These are phyloP conservation scores for Fusarium albidum DNA, from an alignment of 2,329 filamentous ascomycete species.

Conservation along the genomic window DNA sequence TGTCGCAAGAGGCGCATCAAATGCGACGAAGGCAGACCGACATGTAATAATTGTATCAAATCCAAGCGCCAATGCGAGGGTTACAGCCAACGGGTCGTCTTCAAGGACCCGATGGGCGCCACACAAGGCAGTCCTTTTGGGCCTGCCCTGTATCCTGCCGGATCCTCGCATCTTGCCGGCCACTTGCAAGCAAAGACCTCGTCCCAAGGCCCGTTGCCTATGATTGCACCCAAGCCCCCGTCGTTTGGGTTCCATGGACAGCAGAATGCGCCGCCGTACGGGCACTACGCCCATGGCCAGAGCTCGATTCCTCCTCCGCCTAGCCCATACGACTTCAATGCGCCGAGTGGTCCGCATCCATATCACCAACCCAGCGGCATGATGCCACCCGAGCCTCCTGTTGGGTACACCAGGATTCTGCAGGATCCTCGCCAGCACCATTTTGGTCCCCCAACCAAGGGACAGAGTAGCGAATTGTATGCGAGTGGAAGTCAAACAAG, in stretches of 20 bases:
- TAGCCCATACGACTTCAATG: slow-evolving; percentile 33
- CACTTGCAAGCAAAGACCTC: slow-evolving; percentile 48
- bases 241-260: slow-evolving; percentile 43
- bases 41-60: slow-evolving; percentile 85
- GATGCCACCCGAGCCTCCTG: slow-evolving; percentile 18
- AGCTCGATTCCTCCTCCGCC: slow-evolving; percentile 17
- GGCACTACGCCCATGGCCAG: slow-evolving; percentile 30
- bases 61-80: slow-evolving; percentile 86
- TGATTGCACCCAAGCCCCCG: slow-evolving; percentile 62
- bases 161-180: slow-evolving; percentile 43
- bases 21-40: slow-evolving; percentile 89
- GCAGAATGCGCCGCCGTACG: slow-evolving; percentile 20
- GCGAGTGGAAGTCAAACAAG: slow-evolving; percentile 12
- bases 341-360: slow-evolving; percentile 17
- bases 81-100: slow-evolving; percentile 82
- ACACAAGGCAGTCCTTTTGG: slow-evolving; percentile 58
- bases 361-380: slow-evolving; percentile 25
- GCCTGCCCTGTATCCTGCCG: slow-evolving; percentile 50
- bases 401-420: slow-evolving; percentile 22
- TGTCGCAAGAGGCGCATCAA: slow-evolving; percentile 96
- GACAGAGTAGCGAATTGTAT: slow-evolving; percentile 17
- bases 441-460: slow-evolving; percentile 15
- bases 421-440: slow-evolving; percentile 29
- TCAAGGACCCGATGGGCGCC: slow-evolving; percentile 69
- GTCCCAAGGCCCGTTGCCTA: slow-evolving; percentile 48